phyloP scores from a whole-genome alignment of 257 asterid genomes.

The Petunia secreta region DNA sequence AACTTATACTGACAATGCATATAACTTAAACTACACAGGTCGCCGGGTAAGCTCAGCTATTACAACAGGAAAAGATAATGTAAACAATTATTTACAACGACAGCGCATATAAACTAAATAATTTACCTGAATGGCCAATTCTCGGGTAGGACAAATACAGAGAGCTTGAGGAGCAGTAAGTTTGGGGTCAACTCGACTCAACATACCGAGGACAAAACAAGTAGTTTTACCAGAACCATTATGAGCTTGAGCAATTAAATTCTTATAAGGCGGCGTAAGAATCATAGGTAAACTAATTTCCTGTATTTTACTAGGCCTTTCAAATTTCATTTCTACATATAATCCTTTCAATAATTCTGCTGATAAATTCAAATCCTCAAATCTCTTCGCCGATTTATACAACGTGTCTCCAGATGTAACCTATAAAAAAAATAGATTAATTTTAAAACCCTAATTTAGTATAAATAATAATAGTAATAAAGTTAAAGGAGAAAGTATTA shows the following conservation, averaged over 20 bases:
- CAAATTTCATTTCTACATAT: slow-evolving; percentile 80
- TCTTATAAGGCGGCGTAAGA: slow-evolving; percentile 76
- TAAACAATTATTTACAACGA: no score
- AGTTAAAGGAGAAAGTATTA: not conserved
- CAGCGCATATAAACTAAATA: no score
- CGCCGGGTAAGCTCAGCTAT: no score
- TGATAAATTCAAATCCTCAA: slow-evolving; percentile 83
- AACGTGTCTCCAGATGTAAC: slow-evolving; percentile 77
- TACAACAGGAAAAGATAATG: no score
- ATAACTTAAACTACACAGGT: no score
- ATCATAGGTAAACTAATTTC: slow-evolving; percentile 92
- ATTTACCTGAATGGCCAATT: slow-evolving; percentile 87
- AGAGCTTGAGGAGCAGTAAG: slow-evolving; percentile 84
- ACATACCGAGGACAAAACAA: slow-evolving; percentile 95
- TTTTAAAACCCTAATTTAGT: not conserved
- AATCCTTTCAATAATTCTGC: slow-evolving; percentile 79
- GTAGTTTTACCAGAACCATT: slow-evolving; percentile 99
- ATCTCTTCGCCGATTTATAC: slow-evolving; percentile 72
- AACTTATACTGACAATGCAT: no score
- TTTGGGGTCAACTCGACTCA: slow-evolving; percentile 85
- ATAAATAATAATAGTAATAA: not conserved
- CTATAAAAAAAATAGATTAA: slow-evolving; percentile 41
- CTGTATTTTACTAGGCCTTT: slow-evolving; percentile 86
- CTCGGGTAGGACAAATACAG: slow-evolving; percentile 96
- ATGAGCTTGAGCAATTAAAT: slow-evolving; percentile 95